Conservation (phyloP, 73 alveolate genomes). For the Paramecium caudatum region DNA sequence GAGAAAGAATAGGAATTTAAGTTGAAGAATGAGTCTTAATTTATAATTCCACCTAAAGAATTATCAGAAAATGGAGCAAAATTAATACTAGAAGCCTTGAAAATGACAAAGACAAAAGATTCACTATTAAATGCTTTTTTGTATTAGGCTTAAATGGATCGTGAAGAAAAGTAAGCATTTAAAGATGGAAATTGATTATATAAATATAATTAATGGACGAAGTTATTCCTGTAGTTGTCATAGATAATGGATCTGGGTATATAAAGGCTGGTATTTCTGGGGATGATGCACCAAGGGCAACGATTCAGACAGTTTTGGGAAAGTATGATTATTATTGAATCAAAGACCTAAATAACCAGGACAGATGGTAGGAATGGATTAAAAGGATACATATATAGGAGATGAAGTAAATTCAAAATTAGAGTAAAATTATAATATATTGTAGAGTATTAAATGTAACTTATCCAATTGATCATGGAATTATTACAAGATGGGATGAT, state of each 20-base stretch:
- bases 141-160: not conserved
- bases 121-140: too few relatives aligned
- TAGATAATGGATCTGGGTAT: slow-evolving; percentile 98
- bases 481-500: slow-evolving; percentile 97
- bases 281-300: slow-evolving; percentile 97
- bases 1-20: too few relatives aligned
- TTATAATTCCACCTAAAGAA: too few relatives aligned
- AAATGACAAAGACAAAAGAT: too few relatives aligned
- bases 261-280: slow-evolving; percentile 99
- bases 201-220: slow-evolving; percentile 59
- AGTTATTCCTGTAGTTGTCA: slow-evolving; percentile 86
- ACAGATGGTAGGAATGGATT: slow-evolving; percentile 83
- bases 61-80: too few relatives aligned
- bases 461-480: slow-evolving; percentile 97
- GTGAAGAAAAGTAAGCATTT: not conserved
- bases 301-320: slow-evolving; percentile 94
- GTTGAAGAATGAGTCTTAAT: too few relatives aligned
- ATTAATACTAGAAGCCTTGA: too few relatives aligned
- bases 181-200: not conserved
- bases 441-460: slow-evolving; percentile 89
- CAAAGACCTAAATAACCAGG: slow-evolving; percentile 86
- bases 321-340: slow-evolving; percentile 82
- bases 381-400: slow-evolving; percentile 95
- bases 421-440: slow-evolving; percentile 81
- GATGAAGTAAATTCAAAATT: slow-evolving; percentile 98